Conservation (phyloP, 2,329 filamentous ascomycete genomes). For the Dothidotthia symphoricarpi region DNA sequence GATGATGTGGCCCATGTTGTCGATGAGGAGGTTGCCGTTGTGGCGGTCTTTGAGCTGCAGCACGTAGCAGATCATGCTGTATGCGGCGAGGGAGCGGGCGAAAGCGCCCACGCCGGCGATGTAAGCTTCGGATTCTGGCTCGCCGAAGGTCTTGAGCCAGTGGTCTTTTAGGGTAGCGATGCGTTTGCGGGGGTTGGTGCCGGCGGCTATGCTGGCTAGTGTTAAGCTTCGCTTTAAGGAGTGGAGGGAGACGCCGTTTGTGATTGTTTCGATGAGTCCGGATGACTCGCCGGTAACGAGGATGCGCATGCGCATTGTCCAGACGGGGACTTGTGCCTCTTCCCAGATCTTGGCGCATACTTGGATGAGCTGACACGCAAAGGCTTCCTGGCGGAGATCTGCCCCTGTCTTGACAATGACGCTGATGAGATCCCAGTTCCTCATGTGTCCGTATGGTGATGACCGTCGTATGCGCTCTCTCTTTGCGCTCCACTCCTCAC, state of each 20-base stretch:
- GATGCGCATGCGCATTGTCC: conserved; percentile 86
- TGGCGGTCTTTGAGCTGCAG: conserved; percentile 83
- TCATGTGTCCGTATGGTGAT: conserved; percentile 84
- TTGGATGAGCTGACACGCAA: conserved; percentile 79
- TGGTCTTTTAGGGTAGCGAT: conserved; percentile 81
- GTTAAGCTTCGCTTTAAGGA: conserved; percentile 81
- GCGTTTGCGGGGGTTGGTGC: conserved; percentile 69
- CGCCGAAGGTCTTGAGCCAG: conserved; percentile 75
- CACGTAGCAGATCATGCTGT: conserved; percentile 81
- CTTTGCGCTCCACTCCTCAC: conserved; percentile 81
- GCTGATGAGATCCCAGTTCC: conserved; percentile 83
- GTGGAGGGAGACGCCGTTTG: conserved; percentile 82
- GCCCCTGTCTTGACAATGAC: conserved; percentile 86
- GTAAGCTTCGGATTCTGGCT: conserved; percentile 66
- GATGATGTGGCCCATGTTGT: conserved; percentile 81
- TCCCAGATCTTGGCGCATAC: conserved; percentile 81
- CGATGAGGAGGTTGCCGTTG: conserved; percentile 82
- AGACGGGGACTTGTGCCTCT: conserved; percentile 72
- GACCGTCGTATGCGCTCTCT: conserved; percentile 80
- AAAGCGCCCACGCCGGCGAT: conserved; percentile 73
- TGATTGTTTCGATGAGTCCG: conserved; percentile 83
- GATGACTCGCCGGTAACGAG: conserved; percentile 82
- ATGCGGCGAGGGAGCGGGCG: conserved; percentile 76
- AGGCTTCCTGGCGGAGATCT: conserved; percentile 79
- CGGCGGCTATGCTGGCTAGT: conserved; percentile 69